A percentile compares a stretch with the other conserved stretches of the same genome.
Evolutionary conservation across 2,329 filamentous ascomycete genomes (phyloP).

Genomic region (Zopfia rhizophila): DNA sequence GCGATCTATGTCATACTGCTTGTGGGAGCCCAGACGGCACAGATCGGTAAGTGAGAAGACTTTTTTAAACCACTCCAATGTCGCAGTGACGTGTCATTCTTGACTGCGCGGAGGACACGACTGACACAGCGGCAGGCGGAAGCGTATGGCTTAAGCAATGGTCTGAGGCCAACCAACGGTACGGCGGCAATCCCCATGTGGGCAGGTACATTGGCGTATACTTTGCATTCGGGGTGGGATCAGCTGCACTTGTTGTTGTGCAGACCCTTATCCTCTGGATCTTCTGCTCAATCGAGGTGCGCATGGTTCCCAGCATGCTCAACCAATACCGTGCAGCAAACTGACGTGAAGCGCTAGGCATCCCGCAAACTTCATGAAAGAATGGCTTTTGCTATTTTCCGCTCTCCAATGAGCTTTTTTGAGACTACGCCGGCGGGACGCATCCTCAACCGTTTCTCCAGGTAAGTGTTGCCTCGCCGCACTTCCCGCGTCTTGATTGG

Average conservation of each 20-base stretch:
- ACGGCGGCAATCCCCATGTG: slow-evolving; percentile 76
- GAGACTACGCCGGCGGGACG: slow-evolving; percentile 97
- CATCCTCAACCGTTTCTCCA: slow-evolving; percentile 96
- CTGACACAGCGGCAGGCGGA: slow-evolving; percentile 65
- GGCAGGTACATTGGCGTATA: slow-evolving; percentile 96
- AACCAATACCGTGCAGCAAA: slow-evolving; percentile 20
- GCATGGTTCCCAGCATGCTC: slow-evolving; percentile 14
- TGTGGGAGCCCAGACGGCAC: slow-evolving; percentile 80
- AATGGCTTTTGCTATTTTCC: slow-evolving; percentile 97
- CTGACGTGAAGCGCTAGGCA: slow-evolving; percentile 65
- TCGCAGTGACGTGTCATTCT: slow-evolving; percentile 21
- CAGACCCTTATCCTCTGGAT: slow-evolving; percentile 98
- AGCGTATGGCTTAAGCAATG: slow-evolving; percentile 95
- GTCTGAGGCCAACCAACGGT: slow-evolving; percentile 80
- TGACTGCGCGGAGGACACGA: slow-evolving; percentile 4
- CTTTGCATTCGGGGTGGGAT: slow-evolving; percentile 91
- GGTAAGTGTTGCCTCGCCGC: slow-evolving; percentile 62
- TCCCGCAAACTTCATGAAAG: slow-evolving; percentile 95
- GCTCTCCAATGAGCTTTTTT: slow-evolving; percentile 98
- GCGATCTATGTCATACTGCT: slow-evolving; percentile 80
- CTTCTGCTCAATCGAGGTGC: slow-evolving; percentile 96
- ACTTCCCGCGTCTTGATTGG: slow-evolving; percentile 4
- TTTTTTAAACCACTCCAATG: neutral
- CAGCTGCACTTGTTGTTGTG: slow-evolving; percentile 83
- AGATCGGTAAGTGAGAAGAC: slow-evolving; percentile 70